These are phyloP conservation scores for Orbilia javanica DNA, from an alignment of 2,329 filamentous ascomycete genomes.

Conservation along the genomic window DNA sequence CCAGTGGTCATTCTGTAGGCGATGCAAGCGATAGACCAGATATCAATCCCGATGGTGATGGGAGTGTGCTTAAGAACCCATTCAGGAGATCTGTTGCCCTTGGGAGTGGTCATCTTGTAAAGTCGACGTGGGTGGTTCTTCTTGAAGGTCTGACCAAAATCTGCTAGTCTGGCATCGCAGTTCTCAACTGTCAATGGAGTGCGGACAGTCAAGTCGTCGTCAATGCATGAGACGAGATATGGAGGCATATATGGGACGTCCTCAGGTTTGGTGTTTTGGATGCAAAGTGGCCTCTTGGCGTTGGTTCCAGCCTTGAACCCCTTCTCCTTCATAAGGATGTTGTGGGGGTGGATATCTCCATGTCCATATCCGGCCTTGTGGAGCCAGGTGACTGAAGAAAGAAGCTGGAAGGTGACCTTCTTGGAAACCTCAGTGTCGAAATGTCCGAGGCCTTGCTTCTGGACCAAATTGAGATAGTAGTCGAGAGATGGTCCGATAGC, in stretches of 20 bases:
- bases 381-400: conserved; percentile 40
- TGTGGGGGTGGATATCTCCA: conserved; percentile 57
- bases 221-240: conserved; percentile 52
- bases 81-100: conserved; percentile 52
- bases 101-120: conserved; percentile 54
- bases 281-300: conserved; percentile 32
- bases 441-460: conserved; percentile 47
- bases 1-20: conserved; percentile 50
- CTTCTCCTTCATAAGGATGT: conserved; percentile 56
- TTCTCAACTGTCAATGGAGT: conserved; percentile 47
- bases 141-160: conserved; percentile 56
- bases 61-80: conserved; percentile 44
- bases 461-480: conserved; percentile 46
- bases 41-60: conserved; percentile 48
- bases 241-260: conserved; percentile 49
- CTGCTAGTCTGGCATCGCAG: conserved; percentile 50
- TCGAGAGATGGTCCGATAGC: conserved; percentile 52
- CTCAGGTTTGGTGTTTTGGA: conserved; percentile 41
- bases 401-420: conserved; percentile 50
- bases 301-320: conserved; percentile 51
- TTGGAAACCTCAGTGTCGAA: conserved; percentile 47
- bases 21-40: conserved; percentile 53
- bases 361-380: conserved; percentile 55
- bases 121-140: conserved; percentile 50
- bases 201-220: conserved; percentile 45